phyloP scores from a whole-genome alignment of 2,329 filamentous ascomycete genomes.

The Alternaria ventricosa region DNA sequence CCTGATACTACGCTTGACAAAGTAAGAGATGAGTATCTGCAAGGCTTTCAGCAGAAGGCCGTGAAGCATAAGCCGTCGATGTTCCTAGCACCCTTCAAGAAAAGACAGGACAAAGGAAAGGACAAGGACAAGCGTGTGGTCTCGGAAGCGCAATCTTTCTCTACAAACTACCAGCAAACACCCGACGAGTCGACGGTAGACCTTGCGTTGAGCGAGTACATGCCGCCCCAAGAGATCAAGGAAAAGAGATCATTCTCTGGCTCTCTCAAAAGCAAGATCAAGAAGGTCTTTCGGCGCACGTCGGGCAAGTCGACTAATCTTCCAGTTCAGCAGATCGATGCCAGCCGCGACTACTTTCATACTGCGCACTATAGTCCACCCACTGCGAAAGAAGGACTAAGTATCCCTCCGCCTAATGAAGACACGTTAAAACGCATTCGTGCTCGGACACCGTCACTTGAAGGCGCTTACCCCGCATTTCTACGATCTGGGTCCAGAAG shows the following conservation, averaged over 20 bases:
- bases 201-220: conserved; percentile 25
- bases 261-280: conserved; percentile 67
- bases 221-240: conserved; percentile 52
- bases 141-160: conserved; percentile 25
- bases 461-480: conserved; percentile 16
- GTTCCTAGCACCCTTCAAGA: conserved; percentile 54
- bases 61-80: conserved; percentile 53
- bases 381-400: conserved; percentile 40
- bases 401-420: conserved; percentile 49
- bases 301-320: conserved; percentile 43
- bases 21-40: conserved; percentile 51
- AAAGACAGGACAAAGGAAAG: conserved; percentile 44
- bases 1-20: conserved; percentile 36
- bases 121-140: conserved; percentile 21
- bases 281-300: conserved; percentile 60
- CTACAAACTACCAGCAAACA: conserved; percentile 13
- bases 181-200: conserved; percentile 15
- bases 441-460: conserved; percentile 34
- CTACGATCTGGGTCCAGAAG: conserved; percentile 27
- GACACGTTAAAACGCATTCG: conserved; percentile 54
- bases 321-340: conserved; percentile 62
- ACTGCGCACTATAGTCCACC: conserved; percentile 6
- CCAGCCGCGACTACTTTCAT: conserved; percentile 51
- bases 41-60: conserved; percentile 50
- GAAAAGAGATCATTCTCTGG: conserved; percentile 69